Conservation (phyloP, 2,329 filamentous ascomycete species). For the Huntiella abstrusa region DNA sequence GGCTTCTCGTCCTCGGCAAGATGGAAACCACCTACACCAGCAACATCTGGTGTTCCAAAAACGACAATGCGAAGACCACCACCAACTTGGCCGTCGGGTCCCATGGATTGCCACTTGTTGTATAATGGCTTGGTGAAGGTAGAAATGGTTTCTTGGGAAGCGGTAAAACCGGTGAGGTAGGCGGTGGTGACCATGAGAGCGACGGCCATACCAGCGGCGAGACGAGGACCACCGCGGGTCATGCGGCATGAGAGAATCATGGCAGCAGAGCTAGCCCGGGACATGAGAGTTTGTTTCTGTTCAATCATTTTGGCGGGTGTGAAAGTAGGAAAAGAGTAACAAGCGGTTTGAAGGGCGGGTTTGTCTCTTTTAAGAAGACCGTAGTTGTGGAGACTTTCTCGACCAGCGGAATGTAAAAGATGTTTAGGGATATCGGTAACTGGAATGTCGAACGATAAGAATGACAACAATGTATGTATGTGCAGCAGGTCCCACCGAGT, state of each 20-base stretch:
- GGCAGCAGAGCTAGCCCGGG: neutral
- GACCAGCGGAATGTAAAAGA: no score
- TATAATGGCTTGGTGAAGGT: slow-evolving; percentile 10
- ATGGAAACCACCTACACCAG: slow-evolving; percentile 14
- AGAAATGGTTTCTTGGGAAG: slow-evolving; percentile 5
- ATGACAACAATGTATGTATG: no score
- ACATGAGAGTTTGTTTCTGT: slow-evolving; percentile 1
- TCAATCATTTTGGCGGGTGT: slow-evolving; percentile 3
- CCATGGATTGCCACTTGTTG: slow-evolving; percentile 14
- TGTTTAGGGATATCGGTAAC: no score
- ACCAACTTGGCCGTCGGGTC: slow-evolving; percentile 14
- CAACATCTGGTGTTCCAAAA: slow-evolving; percentile 29
- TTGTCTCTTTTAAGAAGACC: no score
- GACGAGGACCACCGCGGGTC: slow-evolving; percentile 20
- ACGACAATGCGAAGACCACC: slow-evolving; percentile 29
- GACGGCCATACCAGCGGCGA: slow-evolving; percentile 16
- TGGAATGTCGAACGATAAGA: no score
- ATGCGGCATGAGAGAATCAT: slow-evolving; percentile 23
- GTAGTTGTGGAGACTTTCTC: no score
- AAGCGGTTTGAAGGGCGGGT: no score
- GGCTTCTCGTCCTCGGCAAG: slow-evolving; percentile 14
- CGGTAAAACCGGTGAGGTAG: slow-evolving; percentile 12
- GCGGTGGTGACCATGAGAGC: slow-evolving; percentile 17
- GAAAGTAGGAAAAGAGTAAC: neutral
- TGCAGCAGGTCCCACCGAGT: no score